A percentile compares a stretch with the other conserved stretches of the same genome.
phyloP scores from a whole-genome alignment of 768 basidiomycete genomes.

The Plicaturopsis crispa region DNA sequence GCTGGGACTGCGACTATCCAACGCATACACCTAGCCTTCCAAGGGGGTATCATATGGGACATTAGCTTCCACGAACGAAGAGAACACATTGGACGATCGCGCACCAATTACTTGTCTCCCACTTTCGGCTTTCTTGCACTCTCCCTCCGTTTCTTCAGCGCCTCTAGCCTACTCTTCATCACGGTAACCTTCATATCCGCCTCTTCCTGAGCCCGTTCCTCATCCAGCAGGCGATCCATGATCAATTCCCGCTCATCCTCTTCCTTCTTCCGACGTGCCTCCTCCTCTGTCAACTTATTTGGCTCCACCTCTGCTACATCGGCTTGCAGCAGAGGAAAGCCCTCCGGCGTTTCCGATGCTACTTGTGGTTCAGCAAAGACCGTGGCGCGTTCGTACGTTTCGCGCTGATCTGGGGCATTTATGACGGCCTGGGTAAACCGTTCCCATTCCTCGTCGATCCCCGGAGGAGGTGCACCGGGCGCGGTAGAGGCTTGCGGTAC shows the following conservation, averaged over 20 bases:
- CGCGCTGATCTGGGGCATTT: slow-evolving; percentile 30
- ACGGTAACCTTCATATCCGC: slow-evolving; percentile 67
- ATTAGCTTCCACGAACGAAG: no score
- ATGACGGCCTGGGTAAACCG: slow-evolving; percentile 63
- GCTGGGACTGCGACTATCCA: no score
- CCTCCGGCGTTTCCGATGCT: slow-evolving; percentile 33
- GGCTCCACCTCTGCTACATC: slow-evolving; percentile 18
- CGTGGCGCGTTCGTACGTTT: slow-evolving; percentile 64
- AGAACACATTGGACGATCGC: no score
- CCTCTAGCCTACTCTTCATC: slow-evolving; percentile 61
- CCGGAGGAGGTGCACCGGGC: slow-evolving; percentile 15
- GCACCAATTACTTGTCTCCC: no score
- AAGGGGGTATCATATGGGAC: no score
- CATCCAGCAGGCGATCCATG: slow-evolving; percentile 78
- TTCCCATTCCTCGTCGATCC: slow-evolving; percentile 67
- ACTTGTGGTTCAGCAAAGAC: slow-evolving; percentile 62
- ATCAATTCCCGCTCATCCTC: slow-evolving; percentile 75
- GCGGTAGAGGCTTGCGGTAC: slow-evolving; percentile 22
- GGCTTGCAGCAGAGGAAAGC: slow-evolving; percentile 35
- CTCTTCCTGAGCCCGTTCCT: slow-evolving; percentile 83
- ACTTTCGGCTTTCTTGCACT: no score
- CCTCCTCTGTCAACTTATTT: slow-evolving; percentile 35
- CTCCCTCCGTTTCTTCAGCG: slow-evolving; percentile 41
- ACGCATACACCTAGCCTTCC: no score
- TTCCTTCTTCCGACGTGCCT: slow-evolving; percentile 42